Percentiles rank a stretch among this genome's conserved stretches.
These are phyloP conservation scores for Cynanchum wilfordii DNA, from an alignment of 257 asterid genomes.

Conservation along the genomic window DNA sequence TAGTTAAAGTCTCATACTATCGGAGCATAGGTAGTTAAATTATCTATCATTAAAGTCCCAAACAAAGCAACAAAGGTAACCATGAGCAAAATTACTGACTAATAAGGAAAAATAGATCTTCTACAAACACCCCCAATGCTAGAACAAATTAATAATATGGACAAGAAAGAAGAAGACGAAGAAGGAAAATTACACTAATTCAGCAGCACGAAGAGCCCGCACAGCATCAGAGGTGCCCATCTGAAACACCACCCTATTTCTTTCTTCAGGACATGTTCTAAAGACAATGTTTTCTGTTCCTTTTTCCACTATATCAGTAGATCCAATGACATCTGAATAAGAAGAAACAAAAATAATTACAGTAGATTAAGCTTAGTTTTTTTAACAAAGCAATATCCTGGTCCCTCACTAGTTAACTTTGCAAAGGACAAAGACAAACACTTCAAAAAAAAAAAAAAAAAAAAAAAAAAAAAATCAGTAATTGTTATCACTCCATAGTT, in stretches of 20 bases:
- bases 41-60: background rate
- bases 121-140: background rate
- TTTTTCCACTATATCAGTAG: constrained; percentile 78
- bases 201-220: constrained; percentile 87
- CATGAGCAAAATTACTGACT: background rate
- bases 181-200: constrained; percentile 65
- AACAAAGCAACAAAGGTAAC: background rate
- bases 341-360: constrained; percentile 2
- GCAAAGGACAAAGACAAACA: background rate
- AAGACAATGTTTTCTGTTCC: constrained; percentile 67
- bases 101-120: background rate
- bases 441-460: background rate
- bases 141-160: background rate
- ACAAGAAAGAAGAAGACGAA: background rate
- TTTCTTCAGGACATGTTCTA: constrained; percentile 81
- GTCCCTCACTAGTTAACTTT: background rate
- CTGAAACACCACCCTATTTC: constrained; percentile 70
- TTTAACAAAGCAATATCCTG: background rate
- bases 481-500: background rate
- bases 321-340: constrained; percentile 59
- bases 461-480: background rate
- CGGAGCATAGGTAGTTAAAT: background rate
- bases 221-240: constrained; percentile 93
- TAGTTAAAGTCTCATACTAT: background rate
- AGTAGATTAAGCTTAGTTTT: background rate